Conservation (phyloP, 2,329 filamentous ascomycete genomes). For the Penicillium sp. region DNA sequence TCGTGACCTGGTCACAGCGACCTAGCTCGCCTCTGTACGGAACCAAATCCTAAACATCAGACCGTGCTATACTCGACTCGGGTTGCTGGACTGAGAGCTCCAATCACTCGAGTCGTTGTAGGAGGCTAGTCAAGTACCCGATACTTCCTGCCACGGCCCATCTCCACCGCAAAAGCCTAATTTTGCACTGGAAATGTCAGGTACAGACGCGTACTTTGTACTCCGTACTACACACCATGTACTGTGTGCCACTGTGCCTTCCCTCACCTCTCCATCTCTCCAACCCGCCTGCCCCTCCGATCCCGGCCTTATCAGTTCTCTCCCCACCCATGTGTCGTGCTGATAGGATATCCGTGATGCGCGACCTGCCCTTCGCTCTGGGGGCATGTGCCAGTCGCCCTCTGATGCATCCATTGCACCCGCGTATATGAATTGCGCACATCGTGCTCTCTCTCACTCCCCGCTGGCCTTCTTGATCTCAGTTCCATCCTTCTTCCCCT, state of each 20-base stretch:
- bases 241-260: slow-evolving; percentile 1
- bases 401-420: background rate
- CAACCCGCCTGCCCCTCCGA: slow-evolving; percentile 1
- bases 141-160: background rate
- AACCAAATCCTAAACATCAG: too few relatives aligned
- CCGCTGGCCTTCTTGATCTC: slow-evolving; percentile 3
- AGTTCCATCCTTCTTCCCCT: background rate
- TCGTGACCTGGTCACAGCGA: too few relatives aligned
- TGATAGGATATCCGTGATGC: slow-evolving; percentile 34
- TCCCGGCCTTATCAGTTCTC: slow-evolving; percentile 10
- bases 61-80: too few relatives aligned
- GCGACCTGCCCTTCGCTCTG: slow-evolving; percentile 12
- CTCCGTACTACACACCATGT: too few relatives aligned
- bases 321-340: slow-evolving; percentile 35
- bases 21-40: too few relatives aligned
- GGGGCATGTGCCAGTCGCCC: background rate
- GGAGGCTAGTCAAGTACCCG: background rate
- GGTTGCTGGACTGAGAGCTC: too few relatives aligned
- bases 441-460: slow-evolving; percentile 7
- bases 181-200: background rate
- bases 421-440: slow-evolving; percentile 21
- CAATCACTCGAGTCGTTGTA: background rate
- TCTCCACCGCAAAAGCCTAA: background rate
- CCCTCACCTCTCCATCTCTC: background rate
- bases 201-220: background rate